Evolutionary conservation across 257 asterid genomes (phyloP), one percentile per base, ranked within the genome.

Genomic region (Lithospermum erythrorhizon): DNA sequence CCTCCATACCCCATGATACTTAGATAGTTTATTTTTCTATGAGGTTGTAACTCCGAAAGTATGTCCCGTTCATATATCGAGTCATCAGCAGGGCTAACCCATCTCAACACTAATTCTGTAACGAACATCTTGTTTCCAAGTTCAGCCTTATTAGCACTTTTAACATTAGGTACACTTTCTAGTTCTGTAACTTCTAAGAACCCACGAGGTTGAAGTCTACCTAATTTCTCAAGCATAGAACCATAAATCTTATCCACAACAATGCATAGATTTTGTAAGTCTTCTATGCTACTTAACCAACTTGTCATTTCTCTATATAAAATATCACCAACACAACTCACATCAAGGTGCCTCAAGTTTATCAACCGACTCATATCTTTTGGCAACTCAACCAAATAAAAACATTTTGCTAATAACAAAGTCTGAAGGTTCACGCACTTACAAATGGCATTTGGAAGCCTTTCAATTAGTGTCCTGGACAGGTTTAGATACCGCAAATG

Each of bases 31-130:
- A 74, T 51, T 62, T 69, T 76, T 53, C 55, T 57, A 65, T 78
- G 77, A n/a, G 84, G 87, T 65, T 68, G 75, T 57, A 72, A 65
- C 82, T 76, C 69, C 63, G 74, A 82, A 27, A 81, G 80, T 14
- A 78, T 77, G 62, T 69, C 55, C 61, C 61, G n/a, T 66, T 37
- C 66, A 23, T 20, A 51, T 11, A 9, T 59, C 1, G 68, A 63
- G 54, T n/a, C 22, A 2, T 51, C 1, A 0, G 56, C 20, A 32
- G 0, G 24, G 3, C 21, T 22, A 1, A n/a, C 49, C 73, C 68
- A 68, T 32, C 32, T 3, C 20, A 68, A 62, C 21, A 20, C 15
- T 22, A 62, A 49, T 11, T 27, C 47, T 62, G 45, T 37, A 45
- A 68, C 25, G 48, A 55, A 53, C 6, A 55, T 68, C 61, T 68